Conservation (phyloP, 2,329 filamentous ascomycete species). For the Zasmidium angulare region DNA sequence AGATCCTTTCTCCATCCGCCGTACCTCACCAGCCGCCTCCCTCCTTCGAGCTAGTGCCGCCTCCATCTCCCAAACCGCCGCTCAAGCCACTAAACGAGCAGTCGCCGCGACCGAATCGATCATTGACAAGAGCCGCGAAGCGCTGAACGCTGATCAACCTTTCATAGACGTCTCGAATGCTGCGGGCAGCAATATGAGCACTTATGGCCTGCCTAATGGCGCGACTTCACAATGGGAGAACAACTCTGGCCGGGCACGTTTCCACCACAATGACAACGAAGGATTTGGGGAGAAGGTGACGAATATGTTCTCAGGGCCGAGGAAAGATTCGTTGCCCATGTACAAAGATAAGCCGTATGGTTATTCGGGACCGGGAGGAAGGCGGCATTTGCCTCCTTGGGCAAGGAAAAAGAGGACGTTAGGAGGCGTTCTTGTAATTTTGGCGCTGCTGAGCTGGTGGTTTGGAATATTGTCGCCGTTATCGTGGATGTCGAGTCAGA, state of each 20-base stretch:
- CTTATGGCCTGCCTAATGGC: conserved; percentile 23
- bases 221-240: conserved; percentile 17
- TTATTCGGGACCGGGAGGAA: conserved; percentile 59
- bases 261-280: conserved; percentile 29
- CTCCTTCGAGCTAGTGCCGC: conserved; percentile 21
- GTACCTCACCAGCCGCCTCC: conserved; percentile 22
- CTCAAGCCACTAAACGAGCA: conserved; percentile 3
- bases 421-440: conserved; percentile 54
- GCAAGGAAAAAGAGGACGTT: conserved; percentile 61
- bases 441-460: conserved; percentile 65
- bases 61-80: conserved; percentile 1
- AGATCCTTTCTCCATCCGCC: conserved; percentile 48
- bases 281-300: conserved; percentile 62
- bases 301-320: conserved; percentile 61
- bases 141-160: not conserved
- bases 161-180: not conserved
- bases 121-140: not conserved
- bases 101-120: not conserved
- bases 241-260: conserved; percentile 22
- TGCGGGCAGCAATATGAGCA: conserved; percentile 16
- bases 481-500: conserved; percentile 26
- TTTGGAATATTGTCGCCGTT: conserved; percentile 59
- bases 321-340: conserved; percentile 71
- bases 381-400: conserved; percentile 42
- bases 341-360: conserved; percentile 98